A percentile compares a stretch with the other conserved stretches of the same genome.
phyloP scores from a whole-genome alignment of 176 grass and related monocot genomes.

The Rhynchospora breviuscula region DNA sequence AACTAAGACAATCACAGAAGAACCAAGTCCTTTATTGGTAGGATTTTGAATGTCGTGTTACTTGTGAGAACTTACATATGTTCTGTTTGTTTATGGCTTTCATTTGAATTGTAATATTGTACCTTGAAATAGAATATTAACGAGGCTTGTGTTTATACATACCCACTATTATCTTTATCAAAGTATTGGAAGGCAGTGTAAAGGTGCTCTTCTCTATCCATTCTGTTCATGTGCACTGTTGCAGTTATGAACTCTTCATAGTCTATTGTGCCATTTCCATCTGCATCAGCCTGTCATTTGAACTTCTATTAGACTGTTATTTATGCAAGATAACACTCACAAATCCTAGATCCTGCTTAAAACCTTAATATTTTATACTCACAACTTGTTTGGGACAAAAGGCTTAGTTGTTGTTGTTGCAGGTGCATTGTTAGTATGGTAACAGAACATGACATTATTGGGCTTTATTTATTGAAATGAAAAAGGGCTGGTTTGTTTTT shows the following conservation, averaged over 20 bases:
- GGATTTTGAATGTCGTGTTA: neutral
- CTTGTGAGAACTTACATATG: neutral
- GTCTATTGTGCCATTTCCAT: conserved; percentile 70
- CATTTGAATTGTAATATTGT: neutral
- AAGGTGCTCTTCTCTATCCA: conserved; percentile 72
- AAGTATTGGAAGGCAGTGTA: conserved; percentile 78
- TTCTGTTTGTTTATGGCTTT: neutral
- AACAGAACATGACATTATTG: neutral
- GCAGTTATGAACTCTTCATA: conserved; percentile 75
- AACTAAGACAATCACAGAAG: neutral
- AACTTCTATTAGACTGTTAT: conserved; percentile 37
- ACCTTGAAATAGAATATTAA: neutral
- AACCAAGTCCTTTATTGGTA: neutral
- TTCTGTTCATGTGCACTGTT: conserved; percentile 69
- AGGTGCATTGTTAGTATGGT: neutral
- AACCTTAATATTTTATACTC: neutral
- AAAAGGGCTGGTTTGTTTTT: neutral
- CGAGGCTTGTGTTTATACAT: neutral
- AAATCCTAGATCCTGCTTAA: neutral
- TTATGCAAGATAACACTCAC: neutral
- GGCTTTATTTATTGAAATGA: neutral
- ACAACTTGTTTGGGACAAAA: too few species aligned
- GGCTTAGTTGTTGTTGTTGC: too few species aligned
- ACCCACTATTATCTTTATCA: conserved; percentile 73
- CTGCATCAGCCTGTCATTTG: conserved; percentile 54